Percentiles rank a stretch among this genome's conserved stretches.
Evolutionary conservation across 129 eudicot species (phyloP).

Genomic region (Tagetes erecta): DNA sequence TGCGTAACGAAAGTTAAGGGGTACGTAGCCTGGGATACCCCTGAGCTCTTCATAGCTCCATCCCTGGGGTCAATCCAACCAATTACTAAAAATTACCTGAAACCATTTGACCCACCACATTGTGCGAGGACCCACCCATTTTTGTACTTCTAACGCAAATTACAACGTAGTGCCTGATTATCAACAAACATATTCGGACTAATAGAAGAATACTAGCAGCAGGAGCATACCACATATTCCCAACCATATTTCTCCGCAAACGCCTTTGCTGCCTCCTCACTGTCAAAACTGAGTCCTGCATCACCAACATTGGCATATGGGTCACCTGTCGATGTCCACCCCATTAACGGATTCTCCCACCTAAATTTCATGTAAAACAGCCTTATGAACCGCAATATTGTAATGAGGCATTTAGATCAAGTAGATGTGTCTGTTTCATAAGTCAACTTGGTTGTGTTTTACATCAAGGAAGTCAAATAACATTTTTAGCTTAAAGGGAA

Average conservation of each 20-base stretch:
- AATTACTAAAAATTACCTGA: not conserved
- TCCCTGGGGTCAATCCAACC: not conserved
- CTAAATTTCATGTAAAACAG: conserved; percentile 29
- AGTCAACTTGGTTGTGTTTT: not conserved
- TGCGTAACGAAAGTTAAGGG: too few relatives aligned
- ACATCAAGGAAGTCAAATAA: not conserved
- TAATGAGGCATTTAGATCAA: not conserved
- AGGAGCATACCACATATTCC: conserved; percentile 71
- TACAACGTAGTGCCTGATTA: not conserved
- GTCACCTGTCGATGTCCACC: conserved; percentile 98
- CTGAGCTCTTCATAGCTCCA: too few relatives aligned
- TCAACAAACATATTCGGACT: conserved; percentile 1
- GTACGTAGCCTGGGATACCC: too few relatives aligned
- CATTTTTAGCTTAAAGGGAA: not conserved
- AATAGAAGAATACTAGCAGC: conserved; percentile 9
- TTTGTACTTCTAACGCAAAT: not conserved
- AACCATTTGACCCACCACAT: not conserved
- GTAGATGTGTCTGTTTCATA: not conserved
- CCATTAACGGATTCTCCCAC: conserved; percentile 98
- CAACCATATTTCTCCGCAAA: conserved; percentile 92
- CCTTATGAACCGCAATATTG: not conserved
- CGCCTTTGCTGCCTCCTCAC: conserved; percentile 74
- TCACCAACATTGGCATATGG: conserved; percentile 98
- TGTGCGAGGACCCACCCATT: not conserved
- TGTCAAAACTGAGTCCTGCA: conserved; percentile 69